Conservation (phyloP, 306 rosid genomes). For the Sicyos baderoa region DNA sequence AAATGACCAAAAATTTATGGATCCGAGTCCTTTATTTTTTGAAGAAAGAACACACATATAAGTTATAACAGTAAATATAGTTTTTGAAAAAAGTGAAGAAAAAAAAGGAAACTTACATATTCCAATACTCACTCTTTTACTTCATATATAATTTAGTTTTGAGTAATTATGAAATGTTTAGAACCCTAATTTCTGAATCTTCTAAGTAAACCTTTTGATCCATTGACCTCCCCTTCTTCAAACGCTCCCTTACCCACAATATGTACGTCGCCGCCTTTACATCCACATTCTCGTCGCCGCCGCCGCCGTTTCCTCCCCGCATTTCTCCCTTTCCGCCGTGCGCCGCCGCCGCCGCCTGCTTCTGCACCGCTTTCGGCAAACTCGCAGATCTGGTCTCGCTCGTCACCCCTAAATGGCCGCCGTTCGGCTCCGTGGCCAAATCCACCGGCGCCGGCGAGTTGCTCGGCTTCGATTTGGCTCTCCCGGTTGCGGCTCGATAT, state of each 20-base stretch:
- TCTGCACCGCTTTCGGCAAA: background rate
- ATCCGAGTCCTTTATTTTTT: no score
- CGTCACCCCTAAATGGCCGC: background rate
- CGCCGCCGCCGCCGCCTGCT: background rate
- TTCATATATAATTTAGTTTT: background rate
- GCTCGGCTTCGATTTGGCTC: conserved; percentile 15
- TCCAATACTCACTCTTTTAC: no score
- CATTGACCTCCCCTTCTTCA: conserved; percentile 15
- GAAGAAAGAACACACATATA: no score
- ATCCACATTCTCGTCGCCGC: conserved; percentile 26
- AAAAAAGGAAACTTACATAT: no score
- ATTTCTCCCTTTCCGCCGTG: background rate
- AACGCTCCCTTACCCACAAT: conserved; percentile 25
- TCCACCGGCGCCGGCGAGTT: background rate
- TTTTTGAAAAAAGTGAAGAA: no score
- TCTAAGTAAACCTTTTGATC: background rate
- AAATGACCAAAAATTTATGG: no score
- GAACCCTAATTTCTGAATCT: background rate
- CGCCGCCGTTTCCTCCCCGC: background rate
- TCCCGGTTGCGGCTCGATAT: background rate
- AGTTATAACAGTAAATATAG: no score
- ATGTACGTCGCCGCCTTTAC: conserved; percentile 22
- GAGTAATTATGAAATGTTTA: background rate
- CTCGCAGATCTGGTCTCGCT: background rate
- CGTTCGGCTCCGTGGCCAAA: no score